Conservation (phyloP, 116 monocot genomes). For the Zostera marina region DNA sequence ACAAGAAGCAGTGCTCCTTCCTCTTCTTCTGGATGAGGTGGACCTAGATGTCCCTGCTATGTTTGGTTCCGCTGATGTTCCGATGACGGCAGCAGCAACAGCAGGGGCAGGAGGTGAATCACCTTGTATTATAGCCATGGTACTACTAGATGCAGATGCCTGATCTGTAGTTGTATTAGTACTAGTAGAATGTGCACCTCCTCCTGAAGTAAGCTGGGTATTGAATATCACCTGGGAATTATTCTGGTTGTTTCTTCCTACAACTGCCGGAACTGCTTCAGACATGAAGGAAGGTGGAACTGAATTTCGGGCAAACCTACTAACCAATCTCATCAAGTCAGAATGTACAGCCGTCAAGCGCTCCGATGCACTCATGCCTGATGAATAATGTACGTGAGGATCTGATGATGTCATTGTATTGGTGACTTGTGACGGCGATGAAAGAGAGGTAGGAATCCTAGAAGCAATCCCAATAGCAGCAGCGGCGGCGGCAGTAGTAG, state of each 20-base stretch:
- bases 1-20: conserved; percentile 28
- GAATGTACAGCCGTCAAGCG: conserved; percentile 31
- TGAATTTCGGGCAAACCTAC: conserved; percentile 15
- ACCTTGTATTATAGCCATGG: conserved; percentile 69
- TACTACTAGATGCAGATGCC: conserved; percentile 77
- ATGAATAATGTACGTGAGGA: not conserved
- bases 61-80: conserved; percentile 37
- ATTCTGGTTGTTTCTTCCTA: not conserved
- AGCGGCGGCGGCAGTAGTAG: too few species aligned
- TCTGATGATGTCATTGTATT: conserved; percentile 10
- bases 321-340: conserved; percentile 35
- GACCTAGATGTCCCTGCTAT: conserved; percentile 49
- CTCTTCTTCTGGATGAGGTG: conserved; percentile 37
- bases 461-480: not conserved
- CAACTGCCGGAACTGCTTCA: conserved; percentile 9
- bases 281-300: conserved; percentile 13
- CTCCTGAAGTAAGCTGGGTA: conserved; percentile 10
- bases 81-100: conserved; percentile 18
- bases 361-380: not conserved
- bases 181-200: conserved; percentile 11
- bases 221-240: not conserved
- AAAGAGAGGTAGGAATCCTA: conserved; percentile 9
- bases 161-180: conserved; percentile 25
- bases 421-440: conserved; percentile 3
- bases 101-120: conserved; percentile 7